phyloP scores from a whole-genome alignment of 495 filamentous ascomycete species.

The Cryomyces minteri region DNA sequence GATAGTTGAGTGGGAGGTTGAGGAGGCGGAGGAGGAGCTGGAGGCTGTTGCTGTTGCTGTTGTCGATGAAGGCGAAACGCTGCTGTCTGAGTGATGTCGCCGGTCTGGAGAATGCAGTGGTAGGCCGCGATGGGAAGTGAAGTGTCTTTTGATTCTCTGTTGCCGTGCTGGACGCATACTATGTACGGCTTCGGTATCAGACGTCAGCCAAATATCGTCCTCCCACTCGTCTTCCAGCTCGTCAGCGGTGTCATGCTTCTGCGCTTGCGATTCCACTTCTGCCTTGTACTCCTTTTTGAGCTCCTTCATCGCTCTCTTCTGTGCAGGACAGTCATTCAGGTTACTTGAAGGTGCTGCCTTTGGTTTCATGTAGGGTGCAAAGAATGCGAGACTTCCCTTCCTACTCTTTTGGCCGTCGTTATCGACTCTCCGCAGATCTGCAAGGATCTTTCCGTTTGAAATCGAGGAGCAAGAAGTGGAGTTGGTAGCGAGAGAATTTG shows the following conservation, averaged over 20 bases:
- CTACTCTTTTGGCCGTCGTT: too few species aligned
- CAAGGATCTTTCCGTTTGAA: too few species aligned
- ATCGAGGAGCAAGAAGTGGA: too few species aligned
- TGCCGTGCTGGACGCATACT: too few species aligned
- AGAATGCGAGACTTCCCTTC: not conserved
- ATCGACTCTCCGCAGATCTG: too few species aligned
- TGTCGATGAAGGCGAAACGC: too few species aligned
- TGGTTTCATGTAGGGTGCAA: not conserved
- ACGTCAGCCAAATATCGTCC: conserved; percentile 8
- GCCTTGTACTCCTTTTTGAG: not conserved
- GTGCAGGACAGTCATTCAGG: not conserved
- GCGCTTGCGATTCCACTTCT: conserved; percentile 1
- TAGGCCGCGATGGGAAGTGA: too few species aligned
- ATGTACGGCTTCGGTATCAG: not conserved
- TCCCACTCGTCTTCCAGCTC: not conserved
- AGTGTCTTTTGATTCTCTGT: too few species aligned
- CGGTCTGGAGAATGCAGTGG: too few species aligned
- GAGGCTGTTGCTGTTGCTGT: too few species aligned
- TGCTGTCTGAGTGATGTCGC: too few species aligned
- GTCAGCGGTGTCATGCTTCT: not conserved
- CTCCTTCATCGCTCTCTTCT: not conserved
- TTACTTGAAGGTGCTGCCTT: not conserved
- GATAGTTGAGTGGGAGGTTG: conserved; percentile 9
- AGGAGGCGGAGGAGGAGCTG: conserved; percentile 10
- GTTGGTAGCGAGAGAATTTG: too few species aligned